phyloP scores from a whole-genome alignment of 225 moss, liverwort and hornwort genomes.

The Asterella californica region DNA sequence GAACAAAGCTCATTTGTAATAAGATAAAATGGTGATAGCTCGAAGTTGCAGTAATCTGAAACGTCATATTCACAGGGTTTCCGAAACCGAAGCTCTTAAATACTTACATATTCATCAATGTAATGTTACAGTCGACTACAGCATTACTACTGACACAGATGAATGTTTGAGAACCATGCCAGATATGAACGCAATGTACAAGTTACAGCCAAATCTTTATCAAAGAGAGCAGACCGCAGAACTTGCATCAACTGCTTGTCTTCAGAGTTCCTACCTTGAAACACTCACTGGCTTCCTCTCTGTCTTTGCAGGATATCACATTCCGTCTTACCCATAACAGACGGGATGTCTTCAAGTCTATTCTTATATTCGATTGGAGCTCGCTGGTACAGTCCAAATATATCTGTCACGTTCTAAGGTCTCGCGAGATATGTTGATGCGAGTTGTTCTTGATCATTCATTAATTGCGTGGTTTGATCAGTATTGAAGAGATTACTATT shows the following conservation, averaged over 20 bases:
- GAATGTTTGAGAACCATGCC: not conserved
- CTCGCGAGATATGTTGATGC: not conserved
- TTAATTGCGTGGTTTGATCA: not conserved
- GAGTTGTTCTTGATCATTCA: not conserved
- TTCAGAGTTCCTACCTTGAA: not conserved
- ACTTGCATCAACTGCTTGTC: not conserved
- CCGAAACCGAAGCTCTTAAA: not conserved
- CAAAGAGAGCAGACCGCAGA: not conserved
- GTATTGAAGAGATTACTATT: not conserved
- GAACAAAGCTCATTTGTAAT: not conserved
- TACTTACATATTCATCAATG: not conserved
- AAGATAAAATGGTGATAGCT: not conserved
- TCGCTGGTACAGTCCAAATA: conserved; percentile 9
- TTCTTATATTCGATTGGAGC: conserved; percentile 5
- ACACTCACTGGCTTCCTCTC: not conserved
- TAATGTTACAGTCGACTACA: not conserved
- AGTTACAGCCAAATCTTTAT: not conserved
- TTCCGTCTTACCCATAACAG: not conserved
- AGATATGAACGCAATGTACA: not conserved
- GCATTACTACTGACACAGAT: not conserved
- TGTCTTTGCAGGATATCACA: conserved; percentile 2
- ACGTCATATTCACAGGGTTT: not conserved
- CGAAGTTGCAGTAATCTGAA: not conserved
- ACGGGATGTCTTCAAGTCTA: not conserved
- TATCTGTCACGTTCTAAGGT: not conserved